These are phyloP conservation scores for Exsudoporus floridanus DNA, from an alignment of 1,284 basidiomycete genomes.

Conservation along the genomic window DNA sequence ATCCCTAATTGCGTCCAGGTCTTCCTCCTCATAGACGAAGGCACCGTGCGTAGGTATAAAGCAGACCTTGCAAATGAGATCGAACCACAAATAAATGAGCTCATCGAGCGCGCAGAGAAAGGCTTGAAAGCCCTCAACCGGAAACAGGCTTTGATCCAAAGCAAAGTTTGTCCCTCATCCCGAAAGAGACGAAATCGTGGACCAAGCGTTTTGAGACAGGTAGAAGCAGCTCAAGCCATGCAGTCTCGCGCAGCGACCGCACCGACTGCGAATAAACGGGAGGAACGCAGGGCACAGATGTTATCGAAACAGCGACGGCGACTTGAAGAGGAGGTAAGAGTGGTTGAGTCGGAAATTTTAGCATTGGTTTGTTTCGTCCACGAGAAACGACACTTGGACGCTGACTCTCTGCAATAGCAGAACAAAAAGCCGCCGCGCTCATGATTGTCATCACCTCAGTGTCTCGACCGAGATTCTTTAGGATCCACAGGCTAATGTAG, in stretches of 20 bases:
- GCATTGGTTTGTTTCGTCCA: slow-evolving; percentile 43
- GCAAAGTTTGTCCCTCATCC: slow-evolving; percentile 46
- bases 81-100: slow-evolving; percentile 73
- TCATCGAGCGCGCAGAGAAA: slow-evolving; percentile 67
- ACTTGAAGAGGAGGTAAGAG: slow-evolving; percentile 53
- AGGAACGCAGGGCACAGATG: slow-evolving; percentile 60
- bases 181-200: not conserved
- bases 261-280: slow-evolving; percentile 62
- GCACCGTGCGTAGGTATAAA: slow-evolving; percentile 66
- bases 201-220: slow-evolving; percentile 35
- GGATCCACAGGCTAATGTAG: too few species aligned
- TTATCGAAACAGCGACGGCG: slow-evolving; percentile 62
- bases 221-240: slow-evolving; percentile 49
- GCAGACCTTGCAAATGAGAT: slow-evolving; percentile 71
- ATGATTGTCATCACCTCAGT: not conserved
- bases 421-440: slow-evolving; percentile 17
- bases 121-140: slow-evolving; percentile 59
- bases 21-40: slow-evolving; percentile 68
- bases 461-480: not conserved
- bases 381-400: not conserved
- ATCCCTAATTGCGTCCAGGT: slow-evolving; percentile 44
- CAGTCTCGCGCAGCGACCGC: slow-evolving; percentile 44
- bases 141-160: slow-evolving; percentile 55
- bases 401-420: slow-evolving; percentile 20
- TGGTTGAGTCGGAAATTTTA: slow-evolving; percentile 59